Base-by-base conservation (phyloP, 441 rosid genomes). In the Bocquillonia castaneifolia region DNA sequence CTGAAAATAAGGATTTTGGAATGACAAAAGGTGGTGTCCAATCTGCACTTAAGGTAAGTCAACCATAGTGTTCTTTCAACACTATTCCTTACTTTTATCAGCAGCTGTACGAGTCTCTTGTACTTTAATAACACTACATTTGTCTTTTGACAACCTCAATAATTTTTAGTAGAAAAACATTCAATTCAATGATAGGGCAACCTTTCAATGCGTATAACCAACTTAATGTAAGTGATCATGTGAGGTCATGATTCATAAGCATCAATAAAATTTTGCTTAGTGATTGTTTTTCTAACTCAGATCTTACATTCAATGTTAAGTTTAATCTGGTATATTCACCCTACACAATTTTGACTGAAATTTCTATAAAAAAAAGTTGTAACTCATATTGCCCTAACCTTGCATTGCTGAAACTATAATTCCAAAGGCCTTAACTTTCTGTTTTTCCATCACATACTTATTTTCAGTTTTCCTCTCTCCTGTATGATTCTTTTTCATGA, bases 11-110 rank as follows among this genome's bases (percentile, higher is more conserved):
- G 66, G 81, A 72, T 75, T 54, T 72, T 31, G 72, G 76, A 51
- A 63, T 60, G 31, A 76, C 71, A 25, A 59, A 78, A 70, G 66
- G 82, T 70, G 77, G 73, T 61, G 74, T 56, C 58, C 73, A 72
- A 56, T 81, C 82, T 63, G 63, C 64, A 48, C 22, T 45, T 53
- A 77, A 82, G 91, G 88, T 86, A 47, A 45, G 22, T 25, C 64
- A 39, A 61, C 44, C 42, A 59, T 55, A 26, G 48, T 15, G 44
- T 50, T 22, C 48, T 20, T 13, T 64, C 48, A 42, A 34, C 67
- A 53, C 47, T 45, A 22, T 55, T 51, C 40, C 29, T 28, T 50
- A 8, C 31, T 36, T 44, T 64, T 34, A 52, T 39, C 42, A 22
- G 17, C 42, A 23, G 36, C 62, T 58, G 54, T 45, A 61, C 55